Base-by-base conservation (phyloP, 768 basidiomycete species). In the Mycena venus region DNA sequence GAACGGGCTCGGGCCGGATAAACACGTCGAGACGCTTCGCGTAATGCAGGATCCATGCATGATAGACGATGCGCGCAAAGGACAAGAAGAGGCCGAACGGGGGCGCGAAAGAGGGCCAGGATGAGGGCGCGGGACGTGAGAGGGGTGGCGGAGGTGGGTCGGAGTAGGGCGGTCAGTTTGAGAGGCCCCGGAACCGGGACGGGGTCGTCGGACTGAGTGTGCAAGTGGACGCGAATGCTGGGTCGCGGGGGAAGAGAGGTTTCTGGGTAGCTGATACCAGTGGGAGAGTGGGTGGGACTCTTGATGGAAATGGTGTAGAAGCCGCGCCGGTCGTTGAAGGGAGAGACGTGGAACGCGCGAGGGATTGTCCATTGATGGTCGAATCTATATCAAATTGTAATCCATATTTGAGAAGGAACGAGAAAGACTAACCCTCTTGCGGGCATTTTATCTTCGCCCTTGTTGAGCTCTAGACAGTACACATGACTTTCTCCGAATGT, bases 281-380 rank as follows among this genome's bases (percentile, higher is more conserved):
- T 80, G 3, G 85, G 85, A 11, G 87, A 73, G 61, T 84, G 83
- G 51, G 82, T 81, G 5, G 93, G 92, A 14, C 84, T 78, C 70
- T 84, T 84, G 25, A 94, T 78, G 53, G 91, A 87, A 19, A 93
- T 85, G 4, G 83, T 88, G 82, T 94, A 94, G 79, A 85, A 92
- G 0, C 93, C 93, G 27, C 87, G 85, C 4, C 93, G 87, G 77
- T 93, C 91, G 79, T 94, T 94, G 86, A 94, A 94, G 0, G 94
- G 92, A 0, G 93, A 94, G 56, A 94, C 93, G 76, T 94, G 93
- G 79, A 94, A 95, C 73, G 89, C 86, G 29, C 93, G 90, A 23
- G 84, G 85, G 66, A 94, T 90, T 0, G 89, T 91, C 91, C 93
- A 94, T 68, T 91, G 88, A 73, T 92, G 88, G 67, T 91, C 85